Conservation (phyloP, 148 eudicot species). For the Polygonum aviculare region DNA sequence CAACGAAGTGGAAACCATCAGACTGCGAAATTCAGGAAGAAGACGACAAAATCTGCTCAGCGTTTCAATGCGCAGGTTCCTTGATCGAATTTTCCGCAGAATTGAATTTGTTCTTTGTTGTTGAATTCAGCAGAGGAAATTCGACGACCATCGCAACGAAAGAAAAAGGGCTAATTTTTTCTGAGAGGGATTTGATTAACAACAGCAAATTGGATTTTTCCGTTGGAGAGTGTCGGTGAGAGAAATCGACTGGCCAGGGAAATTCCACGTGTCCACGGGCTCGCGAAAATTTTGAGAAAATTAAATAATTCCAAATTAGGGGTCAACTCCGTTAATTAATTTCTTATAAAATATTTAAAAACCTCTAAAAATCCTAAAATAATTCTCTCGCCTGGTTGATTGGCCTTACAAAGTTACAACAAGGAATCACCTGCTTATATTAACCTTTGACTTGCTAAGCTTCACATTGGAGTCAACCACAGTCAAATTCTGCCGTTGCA, state of each 20-base stretch:
- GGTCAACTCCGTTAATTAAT: neutral
- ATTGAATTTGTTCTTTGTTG: neutral
- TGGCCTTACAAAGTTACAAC: neutral
- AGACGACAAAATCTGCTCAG: neutral
- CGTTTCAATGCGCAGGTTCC: neutral
- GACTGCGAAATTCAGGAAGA: neutral
- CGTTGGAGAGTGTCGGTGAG: neutral
- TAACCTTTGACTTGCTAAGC: neutral
- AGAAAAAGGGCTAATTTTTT: neutral
- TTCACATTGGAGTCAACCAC: neutral
- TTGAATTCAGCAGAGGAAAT: neutral
- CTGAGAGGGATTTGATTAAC: neutral
- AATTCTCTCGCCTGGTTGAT: too few relatives aligned
- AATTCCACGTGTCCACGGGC: neutral
- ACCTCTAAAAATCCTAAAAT: too few relatives aligned
- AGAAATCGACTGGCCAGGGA: slow-evolving; percentile 1
- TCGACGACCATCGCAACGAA: neutral
- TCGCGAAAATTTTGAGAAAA: neutral
- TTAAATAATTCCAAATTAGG: neutral
- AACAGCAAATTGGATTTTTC: neutral
- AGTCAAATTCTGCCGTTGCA: slow-evolving; percentile 1
- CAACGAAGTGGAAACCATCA: neutral
- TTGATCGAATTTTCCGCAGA: neutral
- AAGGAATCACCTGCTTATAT: neutral
- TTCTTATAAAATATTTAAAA: too few relatives aligned